These are phyloP conservation scores for Ophiostoma quercus DNA, from an alignment of 2,329 filamentous ascomycete genomes.

Conservation along the genomic window DNA sequence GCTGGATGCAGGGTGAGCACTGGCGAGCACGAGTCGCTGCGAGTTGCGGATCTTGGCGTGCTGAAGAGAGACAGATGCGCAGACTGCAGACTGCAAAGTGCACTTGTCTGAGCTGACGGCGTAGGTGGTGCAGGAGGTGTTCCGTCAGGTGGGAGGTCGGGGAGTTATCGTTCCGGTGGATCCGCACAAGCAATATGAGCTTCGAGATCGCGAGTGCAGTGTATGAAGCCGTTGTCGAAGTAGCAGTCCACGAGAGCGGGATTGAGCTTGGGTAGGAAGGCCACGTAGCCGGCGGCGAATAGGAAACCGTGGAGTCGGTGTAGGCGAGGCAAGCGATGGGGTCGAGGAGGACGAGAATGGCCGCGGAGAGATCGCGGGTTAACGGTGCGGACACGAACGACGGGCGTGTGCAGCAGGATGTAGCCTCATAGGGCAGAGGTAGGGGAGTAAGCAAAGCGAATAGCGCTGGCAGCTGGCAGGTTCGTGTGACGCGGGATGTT, in stretches of 20 bases:
- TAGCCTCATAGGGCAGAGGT: neutral
- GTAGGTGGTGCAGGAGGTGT: neutral
- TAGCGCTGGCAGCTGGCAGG: neutral
- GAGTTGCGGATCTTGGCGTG: neutral
- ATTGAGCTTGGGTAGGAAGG: neutral
- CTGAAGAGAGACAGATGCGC: neutral
- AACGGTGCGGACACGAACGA: neutral
- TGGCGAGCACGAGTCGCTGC: neutral
- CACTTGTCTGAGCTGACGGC: neutral
- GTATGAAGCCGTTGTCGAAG: neutral
- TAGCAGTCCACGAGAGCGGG: neutral
- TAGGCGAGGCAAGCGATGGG: neutral
- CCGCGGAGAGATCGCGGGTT: neutral
- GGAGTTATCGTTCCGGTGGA: slow-evolving; percentile 11
- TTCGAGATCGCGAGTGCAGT: neutral
- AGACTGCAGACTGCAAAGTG: neutral
- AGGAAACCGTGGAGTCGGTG: neutral
- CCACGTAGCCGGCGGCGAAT: neutral
- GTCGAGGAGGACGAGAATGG: neutral
- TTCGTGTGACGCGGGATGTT: neutral
- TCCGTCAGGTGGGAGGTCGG: neutral
- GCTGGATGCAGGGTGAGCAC: neutral
- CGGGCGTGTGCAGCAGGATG: neutral
- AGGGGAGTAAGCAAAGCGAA: neutral
- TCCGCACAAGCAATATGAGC: neutral